phyloP scores from a whole-genome alignment of 345 rosid species.

The Anacardium occidentale region DNA sequence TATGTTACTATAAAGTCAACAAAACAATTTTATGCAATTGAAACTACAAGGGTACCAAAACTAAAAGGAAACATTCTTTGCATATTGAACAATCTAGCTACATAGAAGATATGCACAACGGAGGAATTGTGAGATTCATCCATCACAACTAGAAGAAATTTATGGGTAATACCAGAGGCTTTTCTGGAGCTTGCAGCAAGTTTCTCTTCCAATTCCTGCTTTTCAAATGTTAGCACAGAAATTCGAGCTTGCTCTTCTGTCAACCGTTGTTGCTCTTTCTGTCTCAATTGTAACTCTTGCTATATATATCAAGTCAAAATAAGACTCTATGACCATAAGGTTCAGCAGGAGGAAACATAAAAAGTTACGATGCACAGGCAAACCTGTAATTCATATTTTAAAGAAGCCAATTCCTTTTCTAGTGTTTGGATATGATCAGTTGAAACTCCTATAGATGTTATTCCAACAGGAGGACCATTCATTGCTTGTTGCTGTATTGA shows the following conservation, averaged over 20 bases:
- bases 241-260: conserved; percentile 63
- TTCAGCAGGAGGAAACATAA: conserved; percentile 13
- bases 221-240: conserved; percentile 64
- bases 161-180: conserved; percentile 44
- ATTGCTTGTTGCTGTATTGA: conserved; percentile 72
- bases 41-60: background rate
- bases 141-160: background rate
- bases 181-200: conserved; percentile 43
- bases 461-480: conserved; percentile 49
- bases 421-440: conserved; percentile 56
- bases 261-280: conserved; percentile 53
- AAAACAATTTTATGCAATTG: background rate
- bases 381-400: conserved; percentile 76
- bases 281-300: conserved; percentile 68
- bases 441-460: conserved; percentile 39
- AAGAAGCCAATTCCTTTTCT: conserved; percentile 69
- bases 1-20: background rate
- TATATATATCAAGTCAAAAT: conserved; percentile 35
- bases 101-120: background rate
- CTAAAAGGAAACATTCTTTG: background rate
- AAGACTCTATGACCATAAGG: conserved; percentile 25
- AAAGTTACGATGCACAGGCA: conserved; percentile 3
- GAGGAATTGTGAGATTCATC: background rate
- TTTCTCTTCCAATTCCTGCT: conserved; percentile 72
- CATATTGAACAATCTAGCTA: background rate